Conservation (phyloP, 139 green algal genomes). For the Chlorella sp. region DNA sequence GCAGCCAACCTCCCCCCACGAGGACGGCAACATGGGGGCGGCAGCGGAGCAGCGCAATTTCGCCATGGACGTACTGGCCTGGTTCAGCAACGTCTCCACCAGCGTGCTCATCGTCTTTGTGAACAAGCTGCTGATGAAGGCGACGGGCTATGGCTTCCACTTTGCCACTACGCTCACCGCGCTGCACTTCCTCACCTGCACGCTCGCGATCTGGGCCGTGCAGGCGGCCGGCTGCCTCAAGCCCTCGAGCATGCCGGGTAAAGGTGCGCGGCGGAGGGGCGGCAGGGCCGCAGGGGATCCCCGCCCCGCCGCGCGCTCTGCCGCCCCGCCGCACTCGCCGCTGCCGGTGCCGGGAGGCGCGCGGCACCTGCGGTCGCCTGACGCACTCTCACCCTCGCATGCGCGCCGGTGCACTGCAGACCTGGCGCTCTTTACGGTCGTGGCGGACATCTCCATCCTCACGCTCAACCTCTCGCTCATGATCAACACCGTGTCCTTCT, state of each 20-base stretch:
- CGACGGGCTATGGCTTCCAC: conserved; percentile 24
- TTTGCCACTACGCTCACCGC: conserved; percentile 42
- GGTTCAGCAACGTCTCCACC: conserved; percentile 47
- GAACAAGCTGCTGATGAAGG: conserved; percentile 62
- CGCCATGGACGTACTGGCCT: too few relatives aligned
- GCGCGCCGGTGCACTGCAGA: too few relatives aligned
- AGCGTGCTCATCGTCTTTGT: conserved; percentile 58
- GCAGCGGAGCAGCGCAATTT: too few relatives aligned
- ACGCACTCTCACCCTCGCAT: too few relatives aligned
- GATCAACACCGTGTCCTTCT: conserved; percentile 69
- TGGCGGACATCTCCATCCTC: conserved; percentile 69
- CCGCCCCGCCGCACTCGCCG: too few relatives aligned
- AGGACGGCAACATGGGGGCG: too few relatives aligned
- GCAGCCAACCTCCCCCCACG: too few relatives aligned
- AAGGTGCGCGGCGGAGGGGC: too few relatives aligned
- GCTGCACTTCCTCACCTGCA: conserved; percentile 63
- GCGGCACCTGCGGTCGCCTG: too few relatives aligned
- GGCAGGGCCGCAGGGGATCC: too few relatives aligned
- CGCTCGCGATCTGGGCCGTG: conserved; percentile 40
- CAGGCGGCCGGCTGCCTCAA: conserved; percentile 38
- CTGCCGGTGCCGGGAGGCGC: too few relatives aligned
- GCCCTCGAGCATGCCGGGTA: conserved; percentile 38
- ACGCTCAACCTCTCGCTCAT: conserved; percentile 71
- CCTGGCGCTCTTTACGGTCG: conserved; percentile 56
- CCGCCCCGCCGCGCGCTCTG: too few relatives aligned